phyloP scores from a whole-genome alignment of 2,329 filamentous ascomycete species.

The Trichophyton rubrum region DNA sequence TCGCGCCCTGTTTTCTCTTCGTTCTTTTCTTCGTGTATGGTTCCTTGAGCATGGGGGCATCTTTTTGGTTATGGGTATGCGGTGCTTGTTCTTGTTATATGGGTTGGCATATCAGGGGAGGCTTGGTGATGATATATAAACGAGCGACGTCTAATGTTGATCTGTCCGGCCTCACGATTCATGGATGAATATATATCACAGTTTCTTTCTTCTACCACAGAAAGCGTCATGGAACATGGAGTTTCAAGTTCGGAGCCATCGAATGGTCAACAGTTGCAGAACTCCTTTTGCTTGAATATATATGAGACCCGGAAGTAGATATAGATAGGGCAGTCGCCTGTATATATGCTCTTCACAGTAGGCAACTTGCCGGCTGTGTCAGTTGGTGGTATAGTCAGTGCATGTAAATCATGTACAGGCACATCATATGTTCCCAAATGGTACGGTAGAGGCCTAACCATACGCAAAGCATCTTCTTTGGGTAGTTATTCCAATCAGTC shows the following conservation, averaged over 20 bases:
- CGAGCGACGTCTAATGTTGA: not conserved
- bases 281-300: too few relatives aligned
- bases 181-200: not conserved
- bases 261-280: not conserved
- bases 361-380: too few relatives aligned
- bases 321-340: too few relatives aligned
- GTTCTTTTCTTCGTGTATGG: not conserved
- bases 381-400: too few relatives aligned
- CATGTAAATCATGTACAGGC: too few relatives aligned
- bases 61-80: not conserved
- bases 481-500: not conserved
- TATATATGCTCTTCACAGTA: too few relatives aligned
- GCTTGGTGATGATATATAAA: not conserved
- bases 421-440: not conserved
- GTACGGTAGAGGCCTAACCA: not conserved
- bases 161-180: not conserved
- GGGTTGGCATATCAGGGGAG: not conserved
- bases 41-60: not conserved
- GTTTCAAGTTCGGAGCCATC: not conserved
- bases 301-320: too few relatives aligned
- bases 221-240: too few relatives aligned
- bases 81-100: not conserved
- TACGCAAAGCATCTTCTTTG: not conserved
- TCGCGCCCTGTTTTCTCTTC: not conserved
- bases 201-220: not conserved